Evolutionary conservation across 192 early-diverging fungal species (phyloP), one percentile per base, ranked within the genome.

Genomic region (Paraglomus brasilianum): DNA sequence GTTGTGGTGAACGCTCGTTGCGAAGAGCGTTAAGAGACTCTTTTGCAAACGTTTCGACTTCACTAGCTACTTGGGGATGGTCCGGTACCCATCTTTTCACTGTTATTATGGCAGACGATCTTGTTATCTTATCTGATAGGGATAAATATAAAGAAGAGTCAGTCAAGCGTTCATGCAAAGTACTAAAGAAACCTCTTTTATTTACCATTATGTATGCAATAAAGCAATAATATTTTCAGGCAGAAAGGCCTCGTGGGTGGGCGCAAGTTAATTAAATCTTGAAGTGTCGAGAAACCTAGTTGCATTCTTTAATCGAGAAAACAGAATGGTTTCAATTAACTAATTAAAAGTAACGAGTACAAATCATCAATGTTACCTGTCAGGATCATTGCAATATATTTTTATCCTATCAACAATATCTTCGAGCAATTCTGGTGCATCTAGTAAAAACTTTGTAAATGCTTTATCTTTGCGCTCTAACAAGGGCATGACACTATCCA

Each of bases 391-490:
- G 59, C 86, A 89, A 71, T 85, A 89, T 38, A 70, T 72, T 71
- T 82, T 78, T 8, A 94, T 80, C 15, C 87, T 72, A 7, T 85
- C 82, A 11, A 95, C 76, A 0, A 85, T 82, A 43, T 79, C 78
- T 10, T 71, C 73, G n/a, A 82, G 77, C 8, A 95, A 60, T 62
- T 90, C 83, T 5, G 93, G 93, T 4, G 85, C 89, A 42, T 95
- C 92, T 14, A 93, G 66, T 69, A 95, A 69, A 66, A 95, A 84
- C 41, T 86, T 84, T 0, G 91, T 86, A 58, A 94, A 82, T 1
- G 80, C 81, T 19, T 82, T 77, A 73, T 95, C 93, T 71, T 87
- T 87, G 45, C 80, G 74, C 59, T 91, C 86, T 9, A 93, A 70
- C 30, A 66, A 60, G n/a, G 81, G 72, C 45, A 78, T 66, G 8